Evolutionary conservation across 2,329 filamentous ascomycete genomes (phyloP), one percentile per base, ranked within the genome.

Genomic region (Sporothrix protearum): DNA sequence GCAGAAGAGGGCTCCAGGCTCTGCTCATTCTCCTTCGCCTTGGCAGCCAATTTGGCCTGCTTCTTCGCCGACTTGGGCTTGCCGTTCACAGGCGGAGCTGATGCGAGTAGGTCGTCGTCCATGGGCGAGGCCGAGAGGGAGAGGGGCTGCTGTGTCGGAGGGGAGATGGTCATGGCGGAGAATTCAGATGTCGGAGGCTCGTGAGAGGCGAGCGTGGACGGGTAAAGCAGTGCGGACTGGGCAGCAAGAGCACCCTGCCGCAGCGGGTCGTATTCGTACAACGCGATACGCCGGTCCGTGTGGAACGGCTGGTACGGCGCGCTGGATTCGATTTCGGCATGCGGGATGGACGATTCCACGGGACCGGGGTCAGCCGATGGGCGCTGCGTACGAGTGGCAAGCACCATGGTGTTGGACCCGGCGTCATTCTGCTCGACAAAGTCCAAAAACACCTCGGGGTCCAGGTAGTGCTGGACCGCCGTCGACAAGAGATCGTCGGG

Each of bases 221-320:
- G 45, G 7, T 33, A 66, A 25, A 66, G 22, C 9, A 49, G 28
- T 5, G 63, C 28, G 22, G 63, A 30, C 42, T n/a, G 63, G 16
- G 57, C n/a, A 19, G 6, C 57, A 69, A 28, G 12, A 22, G 19
- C 59, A 12, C 53, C 67, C 25, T 57, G 42, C 3, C 25, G 64
- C 16, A 12, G 7, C 10, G 76, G 74, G 47, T 78, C 80, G 77
- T 91, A 92, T 55, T 93, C 86, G 75, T 89, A 92, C 36, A 97
- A 84, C n/a, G 86, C 88, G 59, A 98, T 92, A 2, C 95, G 89
- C 70, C 89, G 88, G 77, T 98, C 94, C 0, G 94, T 96, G 79
- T 98, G 95, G 82, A 98, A 97, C 0, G 96, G 95, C 77, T 97
- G 94, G 77, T 97, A 98, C 1, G 95, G 93, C 4, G 94, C 92